Conservation (phyloP, 2,329 filamentous ascomycete genomes). For the Fusarium floridanum region DNA sequence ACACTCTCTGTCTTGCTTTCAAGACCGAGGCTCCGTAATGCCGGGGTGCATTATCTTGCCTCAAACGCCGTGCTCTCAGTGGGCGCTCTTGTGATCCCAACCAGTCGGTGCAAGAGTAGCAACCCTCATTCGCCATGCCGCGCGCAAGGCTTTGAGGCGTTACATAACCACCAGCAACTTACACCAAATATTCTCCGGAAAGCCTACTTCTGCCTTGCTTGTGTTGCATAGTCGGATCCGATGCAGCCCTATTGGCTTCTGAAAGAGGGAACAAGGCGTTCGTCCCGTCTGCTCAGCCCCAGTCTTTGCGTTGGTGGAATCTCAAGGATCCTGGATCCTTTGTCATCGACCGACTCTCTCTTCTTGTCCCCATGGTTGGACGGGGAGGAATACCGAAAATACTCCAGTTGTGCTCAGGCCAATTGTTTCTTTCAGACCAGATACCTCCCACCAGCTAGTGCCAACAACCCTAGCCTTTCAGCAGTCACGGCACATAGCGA, state of each 20-base stretch:
- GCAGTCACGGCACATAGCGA: slow-evolving; percentile 1
- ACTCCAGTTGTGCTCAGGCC: not conserved
- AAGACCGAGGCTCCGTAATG: not conserved
- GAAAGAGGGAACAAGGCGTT: not conserved
- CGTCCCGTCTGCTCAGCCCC: not conserved
- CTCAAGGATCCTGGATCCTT: not conserved
- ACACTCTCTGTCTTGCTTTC: not conserved
- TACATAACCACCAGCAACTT: not conserved
- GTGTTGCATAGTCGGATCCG: not conserved
- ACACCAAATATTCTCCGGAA: not conserved
- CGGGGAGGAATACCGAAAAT: not conserved
- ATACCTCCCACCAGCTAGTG: not conserved
- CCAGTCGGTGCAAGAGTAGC: not conserved
- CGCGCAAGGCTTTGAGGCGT: not conserved
- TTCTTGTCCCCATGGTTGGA: not conserved
- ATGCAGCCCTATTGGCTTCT: not conserved
- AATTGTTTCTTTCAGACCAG: not conserved
- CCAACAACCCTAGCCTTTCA: not conserved
- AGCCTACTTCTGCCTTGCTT: not conserved
- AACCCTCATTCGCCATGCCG: not conserved
- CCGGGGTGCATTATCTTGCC: slow-evolving; percentile 14
- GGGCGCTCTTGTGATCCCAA: not conserved
- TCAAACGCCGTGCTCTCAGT: not conserved
- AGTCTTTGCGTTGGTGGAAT: not conserved
- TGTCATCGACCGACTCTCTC: not conserved